Conservation (phyloP, 2,329 filamentous ascomycete species). For the Arthrocladium fulminans region DNA sequence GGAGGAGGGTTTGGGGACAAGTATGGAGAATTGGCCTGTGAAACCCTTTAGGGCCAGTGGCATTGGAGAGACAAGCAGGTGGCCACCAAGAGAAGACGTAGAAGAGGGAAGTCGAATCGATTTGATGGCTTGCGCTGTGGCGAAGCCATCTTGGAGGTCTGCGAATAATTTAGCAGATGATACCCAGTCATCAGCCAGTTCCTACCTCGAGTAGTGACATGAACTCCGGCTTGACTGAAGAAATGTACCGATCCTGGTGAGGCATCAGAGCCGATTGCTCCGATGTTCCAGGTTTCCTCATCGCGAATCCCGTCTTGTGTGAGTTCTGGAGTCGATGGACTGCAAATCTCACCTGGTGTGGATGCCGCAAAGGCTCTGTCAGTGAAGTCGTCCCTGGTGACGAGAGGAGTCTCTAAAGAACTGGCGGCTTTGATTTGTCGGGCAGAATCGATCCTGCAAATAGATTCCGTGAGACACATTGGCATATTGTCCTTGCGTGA, state of each 20-base stretch:
- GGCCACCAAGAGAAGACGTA: neutral
- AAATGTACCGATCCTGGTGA: slow-evolving; percentile 2
- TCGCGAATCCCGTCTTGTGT: neutral
- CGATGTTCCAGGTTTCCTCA: neutral
- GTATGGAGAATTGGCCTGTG: neutral
- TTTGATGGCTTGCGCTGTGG: neutral
- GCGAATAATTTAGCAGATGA: too few relatives aligned
- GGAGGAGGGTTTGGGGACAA: neutral
- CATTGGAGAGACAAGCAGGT: neutral
- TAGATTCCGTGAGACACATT: neutral
- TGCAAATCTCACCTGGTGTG: neutral
- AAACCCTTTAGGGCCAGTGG: neutral
- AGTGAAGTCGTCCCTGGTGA: neutral
- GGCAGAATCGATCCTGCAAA: neutral
- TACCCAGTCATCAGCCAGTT: too few relatives aligned
- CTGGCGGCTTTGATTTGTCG: neutral
- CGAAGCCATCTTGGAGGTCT: slow-evolving; percentile 2
- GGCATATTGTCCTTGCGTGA: neutral
- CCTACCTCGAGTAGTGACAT: slow-evolving; percentile 1
- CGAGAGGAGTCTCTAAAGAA: neutral
- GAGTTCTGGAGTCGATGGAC: neutral
- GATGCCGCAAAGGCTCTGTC: neutral
- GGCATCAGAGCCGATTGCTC: neutral
- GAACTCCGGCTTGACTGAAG: slow-evolving; percentile 1
- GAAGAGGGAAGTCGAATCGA: neutral